phyloP scores from a whole-genome alignment of 495 filamentous ascomycete species.

The Hypomontagnella submonticulosa region DNA sequence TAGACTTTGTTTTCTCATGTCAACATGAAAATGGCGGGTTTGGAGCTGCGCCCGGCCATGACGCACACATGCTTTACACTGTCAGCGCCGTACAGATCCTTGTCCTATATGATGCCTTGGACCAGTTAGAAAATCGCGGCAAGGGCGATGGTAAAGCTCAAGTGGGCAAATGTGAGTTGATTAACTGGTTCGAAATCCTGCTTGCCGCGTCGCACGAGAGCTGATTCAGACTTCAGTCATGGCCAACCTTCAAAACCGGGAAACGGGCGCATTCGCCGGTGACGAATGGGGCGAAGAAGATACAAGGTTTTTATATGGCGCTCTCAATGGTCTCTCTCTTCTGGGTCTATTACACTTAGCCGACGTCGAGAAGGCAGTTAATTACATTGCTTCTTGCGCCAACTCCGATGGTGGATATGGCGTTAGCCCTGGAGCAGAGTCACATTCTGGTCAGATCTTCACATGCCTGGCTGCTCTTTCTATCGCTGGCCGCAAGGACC shows the following conservation, averaged over 20 bases:
- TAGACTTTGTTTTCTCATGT: slow-evolving; percentile 92
- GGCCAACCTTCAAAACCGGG: slow-evolving; percentile 77
- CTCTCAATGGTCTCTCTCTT: slow-evolving; percentile 86
- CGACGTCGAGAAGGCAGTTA: slow-evolving; percentile 80
- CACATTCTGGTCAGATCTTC: slow-evolving; percentile 92
- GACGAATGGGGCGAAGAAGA: slow-evolving; percentile 97
- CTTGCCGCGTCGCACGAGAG: slow-evolving; percentile 22
- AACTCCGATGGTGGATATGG: slow-evolving; percentile 97
- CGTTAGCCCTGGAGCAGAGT: slow-evolving; percentile 86
- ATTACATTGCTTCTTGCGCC: slow-evolving; percentile 79
- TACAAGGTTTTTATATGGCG: slow-evolving; percentile 91
- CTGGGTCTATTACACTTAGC: slow-evolving; percentile 75
- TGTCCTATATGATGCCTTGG: slow-evolving; percentile 82
- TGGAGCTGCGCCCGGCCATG: slow-evolving; percentile 91
- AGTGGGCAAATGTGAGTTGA: slow-evolving; percentile 75
- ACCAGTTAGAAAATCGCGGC: slow-evolving; percentile 77
- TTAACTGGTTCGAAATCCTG: neutral
- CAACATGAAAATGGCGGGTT: slow-evolving; percentile 90
- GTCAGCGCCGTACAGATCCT: slow-evolving; percentile 93
- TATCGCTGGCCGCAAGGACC: slow-evolving; percentile 82
- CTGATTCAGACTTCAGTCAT: slow-evolving; percentile 68
- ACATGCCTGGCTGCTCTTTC: slow-evolving; percentile 91
- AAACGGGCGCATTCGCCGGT: slow-evolving; percentile 87
- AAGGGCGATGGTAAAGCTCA: slow-evolving; percentile 77
- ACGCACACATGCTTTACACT: slow-evolving; percentile 95